Evolutionary conservation across 768 basidiomycete species (phyloP).

Genomic region (Xerocomellus chrysenteron): DNA sequence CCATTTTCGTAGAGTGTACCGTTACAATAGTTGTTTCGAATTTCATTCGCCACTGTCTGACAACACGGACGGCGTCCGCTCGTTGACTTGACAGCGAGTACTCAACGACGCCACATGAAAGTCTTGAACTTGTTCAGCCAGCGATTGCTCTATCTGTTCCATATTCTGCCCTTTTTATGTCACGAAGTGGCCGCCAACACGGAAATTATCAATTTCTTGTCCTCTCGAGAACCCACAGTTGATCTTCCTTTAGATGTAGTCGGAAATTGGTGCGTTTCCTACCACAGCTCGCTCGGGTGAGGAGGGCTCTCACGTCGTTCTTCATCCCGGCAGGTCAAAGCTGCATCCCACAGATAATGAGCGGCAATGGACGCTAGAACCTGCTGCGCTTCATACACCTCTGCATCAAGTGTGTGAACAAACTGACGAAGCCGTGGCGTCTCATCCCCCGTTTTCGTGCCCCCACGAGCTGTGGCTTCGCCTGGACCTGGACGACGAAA

Average conservation of each 20-base stretch:
- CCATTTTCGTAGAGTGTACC: conserved; percentile 5
- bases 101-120: conserved; percentile 19
- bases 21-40: neutral
- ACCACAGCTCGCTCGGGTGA: conserved; percentile 17
- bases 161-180: conserved; percentile 21
- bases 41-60: conserved; percentile 7
- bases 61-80: conserved; percentile 6
- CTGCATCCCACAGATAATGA: conserved; percentile 35
- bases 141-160: conserved; percentile 14
- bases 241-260: conserved; percentile 18
- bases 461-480: conserved; percentile 48
- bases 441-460: conserved; percentile 24
- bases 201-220: conserved; percentile 60
- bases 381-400: conserved; percentile 42
- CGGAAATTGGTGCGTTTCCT: conserved; percentile 31
- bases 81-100: conserved; percentile 18
- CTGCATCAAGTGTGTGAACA: conserved; percentile 38
- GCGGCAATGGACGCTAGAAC: conserved; percentile 38
- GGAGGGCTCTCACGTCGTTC: neutral
- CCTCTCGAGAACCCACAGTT: conserved; percentile 22
- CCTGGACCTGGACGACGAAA: conserved; percentile 42
- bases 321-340: conserved; percentile 37
- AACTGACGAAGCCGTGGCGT: neutral
- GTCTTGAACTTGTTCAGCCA: conserved; percentile 3
- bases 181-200: conserved; percentile 50